Percentiles rank a stretch among this genome's conserved stretches.
phyloP scores from a whole-genome alignment of 805 yeast genomes.

The Novakomyces olei region DNA sequence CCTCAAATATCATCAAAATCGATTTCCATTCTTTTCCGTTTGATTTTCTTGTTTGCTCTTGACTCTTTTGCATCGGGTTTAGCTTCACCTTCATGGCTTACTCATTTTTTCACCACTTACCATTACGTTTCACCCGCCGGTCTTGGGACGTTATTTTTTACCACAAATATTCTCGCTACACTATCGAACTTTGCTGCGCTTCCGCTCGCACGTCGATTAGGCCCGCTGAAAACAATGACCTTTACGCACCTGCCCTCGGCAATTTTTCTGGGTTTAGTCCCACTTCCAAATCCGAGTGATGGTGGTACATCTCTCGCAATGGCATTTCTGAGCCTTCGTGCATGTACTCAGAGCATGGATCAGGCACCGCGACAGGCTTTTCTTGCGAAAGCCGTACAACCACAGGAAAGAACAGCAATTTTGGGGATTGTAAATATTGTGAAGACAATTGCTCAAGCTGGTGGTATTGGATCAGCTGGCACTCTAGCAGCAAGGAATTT shows the following conservation, averaged over 20 bases:
- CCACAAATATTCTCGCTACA: constrained; percentile 39
- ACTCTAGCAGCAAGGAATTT: too few relatives aligned
- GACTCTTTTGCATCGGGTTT: constrained; percentile 80
- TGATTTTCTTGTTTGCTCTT: constrained; percentile 12
- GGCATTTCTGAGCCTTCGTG: constrained; percentile 27
- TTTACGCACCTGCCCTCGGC: constrained; percentile 63
- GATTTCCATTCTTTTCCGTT: not conserved
- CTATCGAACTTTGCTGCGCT: constrained; percentile 62
- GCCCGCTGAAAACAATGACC: constrained; percentile 60
- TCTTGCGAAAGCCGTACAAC: constrained; percentile 41
- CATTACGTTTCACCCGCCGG: constrained; percentile 30
- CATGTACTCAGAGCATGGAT: constrained; percentile 58
- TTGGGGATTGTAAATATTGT: constrained; percentile 74
- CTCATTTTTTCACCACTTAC: constrained; percentile 41
- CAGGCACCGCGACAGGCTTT: constrained; percentile 78
- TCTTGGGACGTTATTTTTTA: constrained; percentile 47
- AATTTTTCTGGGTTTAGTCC: constrained; percentile 32
- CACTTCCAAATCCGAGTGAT: constrained; percentile 26
- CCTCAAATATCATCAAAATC: not conserved
- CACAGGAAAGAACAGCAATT: constrained; percentile 45
- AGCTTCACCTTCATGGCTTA: constrained; percentile 68
- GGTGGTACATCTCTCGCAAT: too few relatives aligned
- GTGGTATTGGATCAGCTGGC: constrained; percentile 75
- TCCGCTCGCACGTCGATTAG: constrained; percentile 36
- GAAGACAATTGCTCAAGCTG: constrained; percentile 61